These are phyloP conservation scores for Suillus plorans DNA, from an alignment of 768 basidiomycete species.

Conservation along the genomic window DNA sequence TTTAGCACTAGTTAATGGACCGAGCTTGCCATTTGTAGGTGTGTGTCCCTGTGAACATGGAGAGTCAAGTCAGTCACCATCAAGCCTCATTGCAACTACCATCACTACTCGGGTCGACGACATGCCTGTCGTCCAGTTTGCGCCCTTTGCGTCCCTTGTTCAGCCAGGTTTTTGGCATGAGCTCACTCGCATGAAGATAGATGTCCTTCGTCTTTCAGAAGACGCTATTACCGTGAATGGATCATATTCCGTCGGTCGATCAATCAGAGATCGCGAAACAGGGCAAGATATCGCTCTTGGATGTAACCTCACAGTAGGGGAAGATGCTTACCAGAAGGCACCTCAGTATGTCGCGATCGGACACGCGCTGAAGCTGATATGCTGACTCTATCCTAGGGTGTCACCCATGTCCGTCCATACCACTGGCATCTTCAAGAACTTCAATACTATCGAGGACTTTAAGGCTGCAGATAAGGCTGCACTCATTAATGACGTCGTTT, in stretches of 20 bases:
- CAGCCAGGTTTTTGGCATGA: conserved; percentile 94
- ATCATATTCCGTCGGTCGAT: conserved; percentile 68
- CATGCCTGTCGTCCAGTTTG: conserved; percentile 79
- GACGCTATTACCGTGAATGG: conserved; percentile 62
- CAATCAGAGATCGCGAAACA: conserved; percentile 74
- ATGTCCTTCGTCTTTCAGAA: conserved; percentile 82
- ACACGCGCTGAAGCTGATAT: neutral
- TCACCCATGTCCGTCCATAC: conserved; percentile 51
- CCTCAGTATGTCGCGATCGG: conserved; percentile 40
- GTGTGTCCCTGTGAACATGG: neutral
- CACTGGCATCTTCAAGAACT: conserved; percentile 83
- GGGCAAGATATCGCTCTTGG: conserved; percentile 72
- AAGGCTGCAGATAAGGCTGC: conserved; percentile 84
- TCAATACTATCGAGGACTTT: conserved; percentile 97
- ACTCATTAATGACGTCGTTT: conserved; percentile 73
- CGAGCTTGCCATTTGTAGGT: conserved; percentile 1
- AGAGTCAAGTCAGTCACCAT: neutral
- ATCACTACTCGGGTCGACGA: conserved; percentile 6
- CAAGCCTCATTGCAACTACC: conserved; percentile 2
- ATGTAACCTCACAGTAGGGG: conserved; percentile 62
- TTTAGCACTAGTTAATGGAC: neutral
- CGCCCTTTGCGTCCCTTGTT: conserved; percentile 83
- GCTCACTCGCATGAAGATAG: conserved; percentile 86
- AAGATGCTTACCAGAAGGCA: conserved; percentile 58
- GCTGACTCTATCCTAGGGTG: conserved; percentile 30